A percentile compares a stretch with the other conserved stretches of the same genome.
These are phyloP conservation scores for Lepidium sativum DNA, from an alignment of 345 rosid species.

Conservation along the genomic window DNA sequence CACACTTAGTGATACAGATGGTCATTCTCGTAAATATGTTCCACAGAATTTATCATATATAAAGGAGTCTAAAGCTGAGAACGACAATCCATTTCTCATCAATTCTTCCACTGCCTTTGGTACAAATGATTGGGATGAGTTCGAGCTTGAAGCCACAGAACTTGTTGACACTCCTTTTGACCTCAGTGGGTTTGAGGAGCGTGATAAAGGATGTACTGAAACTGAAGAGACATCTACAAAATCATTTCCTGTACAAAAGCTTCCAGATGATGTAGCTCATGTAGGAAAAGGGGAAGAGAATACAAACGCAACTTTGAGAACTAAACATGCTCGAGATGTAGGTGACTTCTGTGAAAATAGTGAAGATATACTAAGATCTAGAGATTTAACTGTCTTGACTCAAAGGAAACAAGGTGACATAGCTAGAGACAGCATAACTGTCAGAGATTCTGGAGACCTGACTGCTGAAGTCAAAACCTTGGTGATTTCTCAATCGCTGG, in stretches of 20 bases:
- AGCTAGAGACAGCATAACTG: conserved; percentile 29
- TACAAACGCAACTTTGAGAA: conserved; percentile 10
- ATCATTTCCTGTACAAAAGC: conserved; percentile 7
- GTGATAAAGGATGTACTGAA: conserved; percentile 21
- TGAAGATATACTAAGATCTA: conserved; percentile 15
- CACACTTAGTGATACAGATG: conserved; percentile 53
- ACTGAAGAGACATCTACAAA: conserved; percentile 13
- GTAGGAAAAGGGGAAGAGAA: conserved; percentile 22
- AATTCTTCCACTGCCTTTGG: conserved; percentile 85
- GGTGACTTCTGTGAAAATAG: conserved; percentile 19
- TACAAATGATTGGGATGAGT: conserved; percentile 82
- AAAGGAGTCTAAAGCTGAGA: conserved; percentile 22
- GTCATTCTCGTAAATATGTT: conserved; percentile 31
- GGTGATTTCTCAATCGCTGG: conserved; percentile 19
- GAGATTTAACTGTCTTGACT: conserved; percentile 16
- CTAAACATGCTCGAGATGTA: conserved; percentile 23
- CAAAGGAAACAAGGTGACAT: conserved; percentile 31
- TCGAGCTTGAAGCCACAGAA: conserved; percentile 54
- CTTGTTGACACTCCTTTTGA: conserved; percentile 28
- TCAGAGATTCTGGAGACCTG: conserved; percentile 27
- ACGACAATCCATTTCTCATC: conserved; percentile 54
- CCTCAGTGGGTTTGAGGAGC: conserved; percentile 27
- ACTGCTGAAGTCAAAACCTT: conserved; percentile 11
- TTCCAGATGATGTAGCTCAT: conserved; percentile 27
- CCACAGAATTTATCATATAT: conserved; percentile 11